A percentile compares a stretch with the other conserved stretches of the same genome.
Evolutionary conservation across 176 grass and related monocot genomes (phyloP).

Genomic region (Lolium multiflorum): DNA sequence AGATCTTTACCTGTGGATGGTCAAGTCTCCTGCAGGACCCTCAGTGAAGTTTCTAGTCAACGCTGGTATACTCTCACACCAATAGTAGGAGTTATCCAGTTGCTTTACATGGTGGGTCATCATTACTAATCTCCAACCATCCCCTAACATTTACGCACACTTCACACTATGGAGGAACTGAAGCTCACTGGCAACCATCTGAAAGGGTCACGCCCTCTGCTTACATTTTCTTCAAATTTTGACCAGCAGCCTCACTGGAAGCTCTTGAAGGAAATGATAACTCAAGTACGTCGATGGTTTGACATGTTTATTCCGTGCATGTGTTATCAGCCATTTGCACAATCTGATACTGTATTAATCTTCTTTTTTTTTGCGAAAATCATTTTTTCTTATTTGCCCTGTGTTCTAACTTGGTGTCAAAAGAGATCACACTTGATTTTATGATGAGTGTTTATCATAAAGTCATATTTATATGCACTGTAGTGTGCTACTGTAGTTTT

Average conservation of each 20-base stretch:
- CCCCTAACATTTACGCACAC: conserved; percentile 29
- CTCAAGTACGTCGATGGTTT: conserved; percentile 55
- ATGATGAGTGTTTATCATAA: background rate
- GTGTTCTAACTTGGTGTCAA: background rate
- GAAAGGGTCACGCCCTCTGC: conserved; percentile 80
- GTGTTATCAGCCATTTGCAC: conserved; percentile 12
- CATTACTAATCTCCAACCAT: background rate
- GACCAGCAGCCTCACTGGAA: conserved; percentile 88
- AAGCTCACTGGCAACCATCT: conserved; percentile 98
- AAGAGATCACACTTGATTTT: background rate
- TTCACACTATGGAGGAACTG: conserved; percentile 98
- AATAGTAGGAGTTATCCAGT: conserved; percentile 21
- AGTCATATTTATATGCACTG: background rate
- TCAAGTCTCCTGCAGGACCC: conserved; percentile 72
- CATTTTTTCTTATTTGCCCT: background rate
- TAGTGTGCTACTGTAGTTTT: background rate
- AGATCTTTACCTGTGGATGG: conserved; percentile 98
- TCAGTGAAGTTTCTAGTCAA: conserved; percentile 92
- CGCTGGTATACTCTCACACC: conserved; percentile 59
- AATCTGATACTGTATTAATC: background rate
- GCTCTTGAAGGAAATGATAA: conserved; percentile 89
- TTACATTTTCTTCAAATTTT: conserved; percentile 95
- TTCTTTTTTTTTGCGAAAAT: background rate
- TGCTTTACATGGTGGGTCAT: background rate
- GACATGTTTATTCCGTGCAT: conserved; percentile 17